phyloP scores from a whole-genome alignment of 139 green algal genomes.

The Chlorella ohadii region DNA sequence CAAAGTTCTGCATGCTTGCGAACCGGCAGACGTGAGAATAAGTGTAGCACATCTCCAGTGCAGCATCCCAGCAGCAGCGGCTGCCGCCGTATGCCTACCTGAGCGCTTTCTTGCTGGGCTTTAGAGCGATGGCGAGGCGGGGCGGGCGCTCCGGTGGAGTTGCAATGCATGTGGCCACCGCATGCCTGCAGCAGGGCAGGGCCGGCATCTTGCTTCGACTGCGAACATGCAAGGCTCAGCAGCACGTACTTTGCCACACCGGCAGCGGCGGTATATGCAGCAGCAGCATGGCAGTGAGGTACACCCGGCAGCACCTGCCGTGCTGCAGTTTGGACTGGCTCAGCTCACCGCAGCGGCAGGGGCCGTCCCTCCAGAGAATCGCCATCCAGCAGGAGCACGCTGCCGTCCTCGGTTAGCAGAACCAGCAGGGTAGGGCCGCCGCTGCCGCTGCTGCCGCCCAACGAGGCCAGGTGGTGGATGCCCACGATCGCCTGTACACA shows the following conservation, averaged over 20 bases:
- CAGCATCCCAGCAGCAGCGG: too few species aligned
- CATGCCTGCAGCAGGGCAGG: constrained; percentile 9
- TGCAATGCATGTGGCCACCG: not conserved
- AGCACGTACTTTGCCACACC: too few species aligned
- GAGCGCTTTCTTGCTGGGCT: constrained; percentile 30
- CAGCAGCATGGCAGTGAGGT: not conserved
- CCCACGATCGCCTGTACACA: constrained; percentile 17
- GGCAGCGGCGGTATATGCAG: not conserved
- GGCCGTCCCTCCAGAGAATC: not conserved
- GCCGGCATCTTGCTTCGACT: too few species aligned
- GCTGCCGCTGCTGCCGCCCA: too few species aligned
- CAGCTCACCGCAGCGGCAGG: constrained; percentile 12
- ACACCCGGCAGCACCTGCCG: not conserved
- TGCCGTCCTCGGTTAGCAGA: not conserved
- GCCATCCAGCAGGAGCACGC: constrained; percentile 5
- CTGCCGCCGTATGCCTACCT: not conserved
- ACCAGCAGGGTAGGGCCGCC: not conserved
- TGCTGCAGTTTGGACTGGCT: not conserved
- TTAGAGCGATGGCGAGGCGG: constrained; percentile 46
- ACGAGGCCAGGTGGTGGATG: not conserved
- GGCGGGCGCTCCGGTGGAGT: not conserved
- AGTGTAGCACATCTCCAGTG: too few species aligned
- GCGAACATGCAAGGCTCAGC: too few species aligned
- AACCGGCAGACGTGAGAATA: too few species aligned
- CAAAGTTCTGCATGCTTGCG: too few species aligned